phyloP scores from a whole-genome alignment of 1,284 basidiomycete species.

The Mycena sp. region DNA sequence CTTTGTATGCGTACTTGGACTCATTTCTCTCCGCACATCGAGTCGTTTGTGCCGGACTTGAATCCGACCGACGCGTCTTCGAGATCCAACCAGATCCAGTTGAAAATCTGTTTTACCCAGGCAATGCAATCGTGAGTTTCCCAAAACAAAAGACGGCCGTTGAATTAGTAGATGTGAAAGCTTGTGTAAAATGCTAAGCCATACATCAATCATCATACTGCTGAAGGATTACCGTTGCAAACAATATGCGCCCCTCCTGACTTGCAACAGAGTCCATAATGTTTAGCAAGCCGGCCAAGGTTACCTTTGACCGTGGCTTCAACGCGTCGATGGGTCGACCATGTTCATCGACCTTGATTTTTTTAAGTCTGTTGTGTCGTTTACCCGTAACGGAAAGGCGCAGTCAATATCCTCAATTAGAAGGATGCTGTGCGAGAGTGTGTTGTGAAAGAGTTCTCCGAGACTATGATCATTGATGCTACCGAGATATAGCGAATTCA shows the following conservation, averaged over 20 bases:
- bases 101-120: too few species aligned
- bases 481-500: not conserved
- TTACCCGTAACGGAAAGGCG: not conserved
- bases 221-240: conserved; percentile 5
- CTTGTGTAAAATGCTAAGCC: too few species aligned
- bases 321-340: not conserved
- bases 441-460: conserved; percentile 14
- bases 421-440: conserved; percentile 9
- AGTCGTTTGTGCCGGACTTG: too few species aligned
- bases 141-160: too few species aligned
- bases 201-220: not conserved
- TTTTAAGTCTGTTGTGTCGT: not conserved
- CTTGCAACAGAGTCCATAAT: conserved; percentile 19
- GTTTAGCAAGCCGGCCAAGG: conserved; percentile 15
- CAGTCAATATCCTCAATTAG: conserved; percentile 17
- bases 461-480: conserved; percentile 13
- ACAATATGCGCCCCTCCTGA: conserved; percentile 10
- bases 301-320: conserved; percentile 6
- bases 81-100: too few species aligned
- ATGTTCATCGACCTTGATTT: not conserved
- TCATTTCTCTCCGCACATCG: too few species aligned
- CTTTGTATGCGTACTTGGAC: too few species aligned
- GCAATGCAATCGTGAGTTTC: too few species aligned
- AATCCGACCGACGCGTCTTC: too few species aligned
- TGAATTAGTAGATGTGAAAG: too few species aligned